These are phyloP conservation scores for Alisma plantagoaquatica DNA, from an alignment of 106 monocot species.

Conservation along the genomic window DNA sequence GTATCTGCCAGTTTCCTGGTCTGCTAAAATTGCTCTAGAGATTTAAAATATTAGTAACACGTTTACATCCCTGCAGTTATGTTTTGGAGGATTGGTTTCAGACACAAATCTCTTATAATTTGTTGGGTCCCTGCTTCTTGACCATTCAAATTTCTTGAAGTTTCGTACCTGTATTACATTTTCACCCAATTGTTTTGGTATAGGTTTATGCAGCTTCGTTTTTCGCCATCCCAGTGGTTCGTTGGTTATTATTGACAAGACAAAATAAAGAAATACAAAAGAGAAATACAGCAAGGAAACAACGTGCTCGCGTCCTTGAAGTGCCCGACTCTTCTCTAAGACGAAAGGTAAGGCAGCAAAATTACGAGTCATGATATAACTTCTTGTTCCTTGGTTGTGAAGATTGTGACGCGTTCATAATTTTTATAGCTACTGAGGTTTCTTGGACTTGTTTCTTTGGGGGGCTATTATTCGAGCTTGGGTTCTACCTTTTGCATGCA, in stretches of 20 bases:
- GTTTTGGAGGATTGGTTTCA: conserved; percentile 1
- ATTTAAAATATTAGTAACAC: too few relatives aligned
- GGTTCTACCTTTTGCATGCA: too few relatives aligned
- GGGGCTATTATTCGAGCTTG: too few relatives aligned
- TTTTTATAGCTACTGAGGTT: not conserved
- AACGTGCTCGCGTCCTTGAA: conserved; percentile 56
- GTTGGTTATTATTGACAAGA: conserved; percentile 61
- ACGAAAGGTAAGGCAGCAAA: conserved; percentile 46
- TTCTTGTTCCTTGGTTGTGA: not conserved
- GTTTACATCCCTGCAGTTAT: too few relatives aligned
- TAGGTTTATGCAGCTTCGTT: conserved; percentile 95
- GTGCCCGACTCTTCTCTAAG: conserved; percentile 46
- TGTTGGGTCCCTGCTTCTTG: too few relatives aligned
- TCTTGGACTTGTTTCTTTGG: not conserved
- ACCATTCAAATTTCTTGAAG: too few relatives aligned
- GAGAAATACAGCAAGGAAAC: conserved; percentile 58
- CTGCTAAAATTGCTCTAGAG: too few relatives aligned
- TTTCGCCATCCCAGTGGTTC: conserved; percentile 80
- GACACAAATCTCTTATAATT: not conserved
- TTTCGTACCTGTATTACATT: too few relatives aligned
- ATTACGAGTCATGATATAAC: not conserved
- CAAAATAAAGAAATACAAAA: conserved; percentile 61
- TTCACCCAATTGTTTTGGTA: too few relatives aligned
- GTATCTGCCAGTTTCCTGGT: too few relatives aligned
- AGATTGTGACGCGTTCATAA: not conserved